Evolutionary conservation across 495 filamentous ascomycete genomes (phyloP).

Genomic region (Trichoderma parareesei): DNA sequence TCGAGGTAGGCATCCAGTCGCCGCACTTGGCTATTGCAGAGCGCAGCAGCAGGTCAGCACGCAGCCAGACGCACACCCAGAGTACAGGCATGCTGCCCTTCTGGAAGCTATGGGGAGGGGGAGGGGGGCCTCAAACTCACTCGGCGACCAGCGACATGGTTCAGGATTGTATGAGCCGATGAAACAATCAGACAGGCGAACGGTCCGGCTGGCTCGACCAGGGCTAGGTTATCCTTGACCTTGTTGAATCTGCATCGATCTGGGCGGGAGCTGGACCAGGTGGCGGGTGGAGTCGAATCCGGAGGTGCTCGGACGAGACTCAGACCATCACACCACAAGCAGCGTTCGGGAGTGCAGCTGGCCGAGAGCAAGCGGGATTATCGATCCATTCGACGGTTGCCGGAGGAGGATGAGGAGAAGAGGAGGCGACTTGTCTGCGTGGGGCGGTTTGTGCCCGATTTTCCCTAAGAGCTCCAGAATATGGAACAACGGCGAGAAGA

Average conservation of each 20-base stretch:
- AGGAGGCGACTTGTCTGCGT: background rate
- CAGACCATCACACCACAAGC: constrained; percentile 7
- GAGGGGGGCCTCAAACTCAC: constrained; percentile 37
- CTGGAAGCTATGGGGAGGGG: constrained; percentile 9
- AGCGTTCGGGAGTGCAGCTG: background rate
- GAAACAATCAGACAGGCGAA: constrained; percentile 2
- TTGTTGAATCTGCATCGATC: constrained; percentile 10
- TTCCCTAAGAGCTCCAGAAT: background rate
- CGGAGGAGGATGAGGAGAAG: background rate
- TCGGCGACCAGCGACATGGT: constrained; percentile 60
- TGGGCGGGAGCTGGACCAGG: constrained; percentile 4
- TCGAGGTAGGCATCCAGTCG: constrained; percentile 75
- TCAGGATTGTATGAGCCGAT: constrained; percentile 5
- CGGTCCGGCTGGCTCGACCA: background rate
- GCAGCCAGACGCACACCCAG: background rate
- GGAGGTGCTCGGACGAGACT: background rate
- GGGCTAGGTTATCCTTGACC: background rate
- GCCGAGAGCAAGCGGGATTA: background rate
- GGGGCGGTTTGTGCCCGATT: constrained; percentile 6
- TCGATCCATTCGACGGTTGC: background rate
- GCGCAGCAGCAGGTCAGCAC: constrained; percentile 19
- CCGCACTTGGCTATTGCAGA: constrained; percentile 58
- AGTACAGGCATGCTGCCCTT: background rate
- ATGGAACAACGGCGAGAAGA: background rate
- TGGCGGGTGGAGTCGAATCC: constrained; percentile 1